A percentile compares a stretch with the other conserved stretches of the same genome.
These are phyloP conservation scores for Salicornia ramosissima DNA, from an alignment of 148 eudicot genomes.

Conservation along the genomic window DNA sequence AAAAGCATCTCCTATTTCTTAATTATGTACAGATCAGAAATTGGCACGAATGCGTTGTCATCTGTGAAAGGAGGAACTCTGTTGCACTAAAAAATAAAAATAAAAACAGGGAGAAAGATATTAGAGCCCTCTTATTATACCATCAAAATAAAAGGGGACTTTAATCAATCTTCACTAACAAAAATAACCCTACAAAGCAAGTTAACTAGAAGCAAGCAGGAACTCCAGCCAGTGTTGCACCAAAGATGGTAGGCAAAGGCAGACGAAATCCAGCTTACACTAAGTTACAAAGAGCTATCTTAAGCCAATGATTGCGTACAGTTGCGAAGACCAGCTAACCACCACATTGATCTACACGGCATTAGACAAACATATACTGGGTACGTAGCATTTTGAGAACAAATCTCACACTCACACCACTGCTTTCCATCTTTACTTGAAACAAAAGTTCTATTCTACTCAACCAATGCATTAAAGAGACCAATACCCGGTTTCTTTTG, in stretches of 20 bases:
- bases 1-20: not conserved
- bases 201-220: not conserved
- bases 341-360: not conserved
- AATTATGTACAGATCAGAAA: not conserved
- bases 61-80: not conserved
- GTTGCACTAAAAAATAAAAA: not conserved
- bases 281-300: not conserved
- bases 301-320: not conserved
- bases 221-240: not conserved
- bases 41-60: not conserved
- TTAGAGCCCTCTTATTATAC: not conserved
- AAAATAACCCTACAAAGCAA: not conserved
- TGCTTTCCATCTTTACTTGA: not conserved
- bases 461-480: too few relatives aligned
- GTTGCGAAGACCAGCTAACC: not conserved
- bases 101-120: not conserved
- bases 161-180: not conserved
- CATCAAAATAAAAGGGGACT: not conserved
- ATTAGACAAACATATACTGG: not conserved
- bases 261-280: not conserved
- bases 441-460: not conserved
- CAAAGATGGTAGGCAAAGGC: not conserved
- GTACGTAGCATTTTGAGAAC: not conserved
- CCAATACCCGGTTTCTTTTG: too few relatives aligned
- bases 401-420: not conserved